phyloP scores from a whole-genome alignment of 345 rosid species.

The Murraya paniculata region DNA sequence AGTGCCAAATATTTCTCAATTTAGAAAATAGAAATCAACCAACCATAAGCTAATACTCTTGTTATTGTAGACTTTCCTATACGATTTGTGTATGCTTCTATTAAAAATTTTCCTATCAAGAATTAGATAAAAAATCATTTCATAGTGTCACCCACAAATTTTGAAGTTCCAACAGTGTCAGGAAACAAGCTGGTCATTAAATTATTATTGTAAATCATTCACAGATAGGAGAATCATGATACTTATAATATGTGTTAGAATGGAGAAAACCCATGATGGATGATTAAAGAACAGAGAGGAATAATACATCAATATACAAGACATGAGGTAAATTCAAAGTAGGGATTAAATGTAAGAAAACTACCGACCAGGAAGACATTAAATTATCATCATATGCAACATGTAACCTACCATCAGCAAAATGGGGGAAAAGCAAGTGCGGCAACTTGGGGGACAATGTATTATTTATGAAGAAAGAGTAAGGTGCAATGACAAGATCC shows the following conservation, averaged over 20 bases:
- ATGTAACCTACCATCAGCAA: neutral
- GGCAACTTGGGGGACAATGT: neutral
- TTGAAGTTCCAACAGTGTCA: neutral
- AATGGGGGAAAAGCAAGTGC: neutral
- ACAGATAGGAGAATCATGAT: neutral
- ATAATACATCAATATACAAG: neutral
- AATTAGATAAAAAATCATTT: neutral
- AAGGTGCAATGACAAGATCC: too few species aligned
- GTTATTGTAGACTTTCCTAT: neutral
- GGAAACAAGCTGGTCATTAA: neutral
- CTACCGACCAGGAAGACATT: neutral
- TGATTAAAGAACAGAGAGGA: neutral
- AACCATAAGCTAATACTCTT: neutral
- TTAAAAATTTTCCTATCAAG: neutral
- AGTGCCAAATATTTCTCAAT: constrained; percentile 15
- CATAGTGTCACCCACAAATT: neutral
- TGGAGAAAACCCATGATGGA: neutral
- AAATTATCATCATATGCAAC: neutral
- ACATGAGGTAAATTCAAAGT: neutral
- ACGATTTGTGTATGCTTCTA: neutral
- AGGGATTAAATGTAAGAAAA: neutral
- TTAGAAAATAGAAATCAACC: constrained; percentile 8
- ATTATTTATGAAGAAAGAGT: neutral
- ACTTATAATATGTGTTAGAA: neutral
- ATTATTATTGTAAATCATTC: neutral